Base-by-base conservation (phyloP, 1,284 basidiomycete species). In the Cryptococcus jaspeensis region DNA sequence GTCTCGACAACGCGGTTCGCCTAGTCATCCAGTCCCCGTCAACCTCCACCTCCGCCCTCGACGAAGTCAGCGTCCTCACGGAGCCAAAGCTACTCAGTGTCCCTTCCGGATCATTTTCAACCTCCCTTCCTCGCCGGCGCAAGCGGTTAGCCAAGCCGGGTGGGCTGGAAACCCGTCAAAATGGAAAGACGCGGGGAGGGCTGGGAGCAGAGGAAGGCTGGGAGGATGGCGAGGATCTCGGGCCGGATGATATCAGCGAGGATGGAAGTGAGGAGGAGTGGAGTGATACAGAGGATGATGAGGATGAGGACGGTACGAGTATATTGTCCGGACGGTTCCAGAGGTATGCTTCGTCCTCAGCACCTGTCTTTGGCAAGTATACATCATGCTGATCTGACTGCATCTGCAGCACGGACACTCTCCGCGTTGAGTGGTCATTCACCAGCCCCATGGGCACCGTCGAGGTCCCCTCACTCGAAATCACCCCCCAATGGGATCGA, bases 291-390 rank as follows among this genome's bases (percentile, higher is more conserved):
- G 67, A 63, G 13, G 59, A 61, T 12, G 63, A 56, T 35, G 55
- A 58, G 13, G 55, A 61, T 23, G 53, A 57, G 13, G 65, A 58
- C 16, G 64, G 56, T 5, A 65, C 65, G n/a, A 66, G 61, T 52
- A 70, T 69, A 71, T 62, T 76, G 0, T 66, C 71, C 37, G 74
- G 74, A 2, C 50, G 69, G 39, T 76, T 74, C 50, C 71, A 70
- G 41, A 70, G 69, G 73, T 72, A 36, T 50, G 65, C 35, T 22
- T n/a, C 48, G 9, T 9, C 9, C 9, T 18, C 23, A 15, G 13
- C 3, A 18, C 11, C 7, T 18, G 28, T 43, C 20, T 23, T 9
- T 5, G 41, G 20, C 16, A 12, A 38, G 13, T 25, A 22, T 28
- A 42, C 48, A 15, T 7, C 11, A 50, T 35, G 18, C 40, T 36